Conservation (phyloP, 208 protist species). For the Wallacemonas rigidus region DNA sequence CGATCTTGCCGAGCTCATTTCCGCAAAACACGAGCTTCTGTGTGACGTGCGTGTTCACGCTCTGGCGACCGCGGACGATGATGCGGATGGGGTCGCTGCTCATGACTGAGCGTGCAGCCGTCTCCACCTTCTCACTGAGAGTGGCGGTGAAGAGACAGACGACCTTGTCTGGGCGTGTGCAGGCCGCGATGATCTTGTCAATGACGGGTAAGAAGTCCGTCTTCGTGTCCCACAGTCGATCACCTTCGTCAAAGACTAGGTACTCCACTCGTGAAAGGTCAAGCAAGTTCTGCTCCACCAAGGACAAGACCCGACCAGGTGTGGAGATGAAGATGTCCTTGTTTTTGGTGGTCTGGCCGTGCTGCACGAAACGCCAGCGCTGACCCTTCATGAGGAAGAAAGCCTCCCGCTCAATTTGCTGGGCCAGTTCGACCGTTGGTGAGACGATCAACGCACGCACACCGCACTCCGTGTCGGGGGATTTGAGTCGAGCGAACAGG, state of each 20-base stretch:
- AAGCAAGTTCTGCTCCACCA: conserved; percentile 83
- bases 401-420: conserved; percentile 95
- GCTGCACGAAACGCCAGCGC: conserved; percentile 88
- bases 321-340: conserved; percentile 94
- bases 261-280: conserved; percentile 79
- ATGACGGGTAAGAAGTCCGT: conserved; percentile 80
- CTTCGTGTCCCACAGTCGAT: conserved; percentile 94
- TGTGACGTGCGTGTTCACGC: conserved; percentile 75
- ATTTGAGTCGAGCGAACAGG: conserved; percentile 89
- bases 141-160: conserved; percentile 95
- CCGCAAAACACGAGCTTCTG: conserved; percentile 96
- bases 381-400: conserved; percentile 86
- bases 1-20: conserved; percentile 96
- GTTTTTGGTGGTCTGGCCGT: conserved; percentile 87
- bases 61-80: conserved; percentile 87
- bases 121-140: conserved; percentile 90
- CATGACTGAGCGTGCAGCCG: conserved; percentile 89
- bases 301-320: conserved; percentile 75
- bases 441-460: conserved; percentile 94
- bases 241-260: conserved; percentile 98
- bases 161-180: conserved; percentile 71
- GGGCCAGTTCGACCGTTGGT: conserved; percentile 96
- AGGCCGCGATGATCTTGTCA: conserved; percentile 90
- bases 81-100: conserved; percentile 91
- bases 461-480: conserved; percentile 71